Evolutionary conservation across 1,284 basidiomycete genomes (phyloP).

Genomic region (Heimioporus punctisporus): DNA sequence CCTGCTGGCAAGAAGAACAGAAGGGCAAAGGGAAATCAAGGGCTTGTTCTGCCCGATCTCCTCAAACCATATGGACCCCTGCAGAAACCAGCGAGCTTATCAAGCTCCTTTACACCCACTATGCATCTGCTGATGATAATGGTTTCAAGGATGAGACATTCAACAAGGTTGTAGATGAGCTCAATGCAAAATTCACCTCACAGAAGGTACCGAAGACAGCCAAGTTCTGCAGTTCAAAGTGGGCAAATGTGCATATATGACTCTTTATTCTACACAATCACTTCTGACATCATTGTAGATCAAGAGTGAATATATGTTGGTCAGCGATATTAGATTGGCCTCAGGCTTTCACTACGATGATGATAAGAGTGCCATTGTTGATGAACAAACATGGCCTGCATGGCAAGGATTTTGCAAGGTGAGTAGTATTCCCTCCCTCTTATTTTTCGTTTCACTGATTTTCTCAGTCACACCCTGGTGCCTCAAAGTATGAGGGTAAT

Average conservation of each 20-base stretch:
- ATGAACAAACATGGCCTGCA: background rate
- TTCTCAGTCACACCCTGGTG: background rate
- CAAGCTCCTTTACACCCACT: too few relatives aligned
- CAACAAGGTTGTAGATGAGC: background rate
- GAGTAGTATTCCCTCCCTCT: background rate
- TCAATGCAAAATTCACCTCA: background rate
- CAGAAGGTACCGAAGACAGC: background rate
- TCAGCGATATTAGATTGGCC: background rate
- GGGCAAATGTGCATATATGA: background rate
- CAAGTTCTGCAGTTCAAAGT: background rate
- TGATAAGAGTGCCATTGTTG: background rate
- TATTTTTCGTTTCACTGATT: background rate
- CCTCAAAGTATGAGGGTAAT: background rate
- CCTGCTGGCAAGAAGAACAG: too few relatives aligned
- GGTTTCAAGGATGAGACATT: background rate
- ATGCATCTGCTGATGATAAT: too few relatives aligned
- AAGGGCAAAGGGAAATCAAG: too few relatives aligned
- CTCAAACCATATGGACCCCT: too few relatives aligned
- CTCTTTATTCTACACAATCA: background rate
- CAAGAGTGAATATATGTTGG: background rate
- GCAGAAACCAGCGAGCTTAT: too few relatives aligned
- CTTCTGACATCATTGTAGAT: background rate
- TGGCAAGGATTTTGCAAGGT: background rate
- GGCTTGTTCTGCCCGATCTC: too few relatives aligned
- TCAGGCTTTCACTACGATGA: slow-evolving; percentile 1